A percentile compares a stretch with the other conserved stretches of the same genome.
Conservation (phyloP, 805 yeast species). For the Naumovozyma dairenensis region DNA sequence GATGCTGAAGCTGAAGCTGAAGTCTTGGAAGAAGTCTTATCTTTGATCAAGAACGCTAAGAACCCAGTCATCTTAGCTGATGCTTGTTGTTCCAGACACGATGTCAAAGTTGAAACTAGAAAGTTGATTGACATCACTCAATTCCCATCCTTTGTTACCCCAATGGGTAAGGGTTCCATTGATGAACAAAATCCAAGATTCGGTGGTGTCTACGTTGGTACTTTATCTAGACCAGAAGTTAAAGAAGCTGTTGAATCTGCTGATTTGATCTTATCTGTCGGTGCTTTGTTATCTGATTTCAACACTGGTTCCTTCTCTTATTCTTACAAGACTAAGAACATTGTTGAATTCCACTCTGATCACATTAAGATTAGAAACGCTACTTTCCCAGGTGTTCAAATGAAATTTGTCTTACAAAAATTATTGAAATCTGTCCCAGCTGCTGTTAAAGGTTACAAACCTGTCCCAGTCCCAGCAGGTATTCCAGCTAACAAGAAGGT, state of each 20-base stretch:
- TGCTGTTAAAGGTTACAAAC: constrained; percentile 34
- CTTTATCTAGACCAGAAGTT: constrained; percentile 59
- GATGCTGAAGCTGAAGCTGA: constrained; percentile 51
- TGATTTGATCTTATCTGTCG: constrained; percentile 66
- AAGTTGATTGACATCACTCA: constrained; percentile 53
- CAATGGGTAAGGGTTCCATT: constrained; percentile 76
- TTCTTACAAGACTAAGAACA: constrained; percentile 58
- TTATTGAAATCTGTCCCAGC: constrained; percentile 30
- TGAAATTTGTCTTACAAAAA: constrained; percentile 43
- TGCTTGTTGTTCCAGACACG: constrained; percentile 76
- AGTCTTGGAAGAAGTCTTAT: constrained; percentile 41
- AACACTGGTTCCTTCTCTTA: constrained; percentile 80
- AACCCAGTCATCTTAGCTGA: constrained; percentile 70
- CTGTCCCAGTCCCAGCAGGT: constrained; percentile 44
- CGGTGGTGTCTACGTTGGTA: constrained; percentile 77
- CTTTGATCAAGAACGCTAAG: constrained; percentile 43
- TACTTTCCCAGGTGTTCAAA: constrained; percentile 57
- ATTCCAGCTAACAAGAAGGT: constrained; percentile 37
- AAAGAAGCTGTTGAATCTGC: constrained; percentile 59
- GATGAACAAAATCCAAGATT: constrained; percentile 61
- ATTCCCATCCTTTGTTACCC: constrained; percentile 74
- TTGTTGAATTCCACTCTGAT: constrained; percentile 69
- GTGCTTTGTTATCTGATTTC: constrained; percentile 76
- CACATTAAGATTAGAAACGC: constrained; percentile 59
- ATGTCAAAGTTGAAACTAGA: constrained; percentile 47